Evolutionary conservation across 1,284 basidiomycete species (phyloP), one percentile per base, ranked within the genome.

Genomic region (Coniferiporia sulphurascens): DNA sequence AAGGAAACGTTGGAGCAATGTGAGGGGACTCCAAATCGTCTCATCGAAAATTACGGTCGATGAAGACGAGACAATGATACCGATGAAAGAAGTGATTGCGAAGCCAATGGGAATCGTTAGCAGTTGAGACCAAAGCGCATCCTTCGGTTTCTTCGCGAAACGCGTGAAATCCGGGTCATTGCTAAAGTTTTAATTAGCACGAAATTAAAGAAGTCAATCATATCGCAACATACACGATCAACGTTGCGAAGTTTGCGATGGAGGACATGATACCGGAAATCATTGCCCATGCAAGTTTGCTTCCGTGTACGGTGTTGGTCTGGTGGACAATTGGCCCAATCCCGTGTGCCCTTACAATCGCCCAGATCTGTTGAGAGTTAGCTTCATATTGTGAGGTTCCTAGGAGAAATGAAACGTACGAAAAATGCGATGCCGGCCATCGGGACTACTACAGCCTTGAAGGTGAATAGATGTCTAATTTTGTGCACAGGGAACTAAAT

Each of bases 131-230:
- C 80, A 80, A 22, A 89, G 73, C 6, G 87, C 87, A 22, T 86
- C 87, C 5, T 78, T 76, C 5, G 89, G 87, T 7, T 77, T 81
- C 61, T 74, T 78, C 4, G 89, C 86, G 51, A 90, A 84, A 48
- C 86, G 89, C 4, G 89, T 85, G 69, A 93, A 92, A 69, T 89
- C 87, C 5, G 86, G 86, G 7, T 87, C 88, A 67, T 91, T 91
- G 62, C 85, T 85, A 53, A 46, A 34, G 46, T 61, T 46, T n/a
- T 19, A 51, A 34, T 45, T 55, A 45, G 56, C 34, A 15, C 17
- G 52, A 45, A 21, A 17, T 27, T 65, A 63, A 52, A 6, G 64
- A 59, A 34, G 60, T 62, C 32, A 56, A 53, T 50, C 46, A 51
- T 15, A 51, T 15, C 19, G 51, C 2, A 49, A 72, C 78, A 59